These are phyloP conservation scores for Cyberlindnera petersonii DNA, from an alignment of 805 yeast species.

Conservation along the genomic window DNA sequence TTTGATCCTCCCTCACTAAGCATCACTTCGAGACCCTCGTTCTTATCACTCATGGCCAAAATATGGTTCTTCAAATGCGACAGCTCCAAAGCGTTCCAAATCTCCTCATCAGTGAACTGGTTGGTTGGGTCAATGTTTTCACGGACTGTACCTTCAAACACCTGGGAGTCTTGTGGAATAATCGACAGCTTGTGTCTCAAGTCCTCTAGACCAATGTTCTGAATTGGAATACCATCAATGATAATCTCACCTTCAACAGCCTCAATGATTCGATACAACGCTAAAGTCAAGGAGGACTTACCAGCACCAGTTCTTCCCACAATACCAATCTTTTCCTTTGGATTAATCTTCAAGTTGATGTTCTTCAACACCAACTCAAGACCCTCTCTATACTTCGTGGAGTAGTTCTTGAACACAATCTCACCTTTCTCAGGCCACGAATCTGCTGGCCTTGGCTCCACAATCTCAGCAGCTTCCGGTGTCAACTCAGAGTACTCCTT, in stretches of 20 bases:
- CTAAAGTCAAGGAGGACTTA: conserved; percentile 79
- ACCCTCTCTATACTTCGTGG: conserved; percentile 81
- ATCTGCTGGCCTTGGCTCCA: conserved; percentile 63
- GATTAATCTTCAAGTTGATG: conserved; percentile 57
- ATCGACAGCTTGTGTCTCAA: conserved; percentile 74
- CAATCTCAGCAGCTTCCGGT: conserved; percentile 79
- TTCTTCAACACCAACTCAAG: conserved; percentile 75
- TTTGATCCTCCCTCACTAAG: conserved; percentile 67
- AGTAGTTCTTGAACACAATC: conserved; percentile 63
- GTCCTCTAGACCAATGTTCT: conserved; percentile 69
- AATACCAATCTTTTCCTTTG: conserved; percentile 86
- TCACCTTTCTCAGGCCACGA: conserved; percentile 75
- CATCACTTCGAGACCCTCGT: conserved; percentile 50
- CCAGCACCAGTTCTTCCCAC: conserved; percentile 99
- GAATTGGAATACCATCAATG: conserved; percentile 68
- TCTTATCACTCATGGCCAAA: conserved; percentile 47
- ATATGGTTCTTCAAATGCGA: conserved; percentile 75
- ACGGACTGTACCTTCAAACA: conserved; percentile 80
- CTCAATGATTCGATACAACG: conserved; percentile 82
- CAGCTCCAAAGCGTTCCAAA: conserved; percentile 78
- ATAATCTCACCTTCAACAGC: conserved; percentile 63
- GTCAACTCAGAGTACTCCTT: conserved; percentile 76
- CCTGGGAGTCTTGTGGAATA: conserved; percentile 93
- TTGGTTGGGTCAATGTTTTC: conserved; percentile 84
- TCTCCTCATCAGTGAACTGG: conserved; percentile 62